Base-by-base conservation (phyloP, 1,284 basidiomycete species). In the Pyrrhoderma noxium region DNA sequence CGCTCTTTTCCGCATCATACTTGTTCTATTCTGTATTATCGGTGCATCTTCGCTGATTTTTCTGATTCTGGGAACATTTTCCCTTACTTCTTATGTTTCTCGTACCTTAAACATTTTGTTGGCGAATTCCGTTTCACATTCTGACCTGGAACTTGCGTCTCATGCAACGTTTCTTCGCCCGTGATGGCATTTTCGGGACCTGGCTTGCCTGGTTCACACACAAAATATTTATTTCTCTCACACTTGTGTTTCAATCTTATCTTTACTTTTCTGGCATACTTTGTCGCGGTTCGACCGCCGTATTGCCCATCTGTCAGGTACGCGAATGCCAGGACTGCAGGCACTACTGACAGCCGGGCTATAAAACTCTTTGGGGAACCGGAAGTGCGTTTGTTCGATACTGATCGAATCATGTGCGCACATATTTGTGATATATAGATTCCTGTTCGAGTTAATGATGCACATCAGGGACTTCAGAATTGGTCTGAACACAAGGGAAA, bases 51-150 rank as follows among this genome's bases (percentile, higher is more conserved):
- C 55, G 47, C 44, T 38, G 37, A 25, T 50, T 40, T 37, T n/a
- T 31, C 56, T 46, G 45, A 43, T 35, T 46, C 38, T 27, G 38
- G 45, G 8, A 56, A 44, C 49, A 45, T 31, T 39, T 55, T 55
- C 31, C 22, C 42, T 35, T 34, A 22, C 47, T 23, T 25, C 31
- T 14, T 40, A 11, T 31, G 19, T 35, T n/a, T 18, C 44, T 45
- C 18, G 18, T 47, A 37, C 34, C 19, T 18, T 47, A 37, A 37
- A 37, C 35, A 34, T 18, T 4, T 46, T 37, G n/a, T 16, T 21
- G 21, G 19, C 31, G 25, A 36, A 37, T 21, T 11, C n/a, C 19
- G 19, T 25, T n/a, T 8, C 41, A 7, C 22, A 8, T 21, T 8
- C 16, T 36, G 36, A 16, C 21, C 21, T 47, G 36, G 36, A 8